A percentile compares a stretch with the other conserved stretches of the same genome.
Conservation (phyloP, 2,329 filamentous ascomycete genomes). For the Xenoacremonium recifei region DNA sequence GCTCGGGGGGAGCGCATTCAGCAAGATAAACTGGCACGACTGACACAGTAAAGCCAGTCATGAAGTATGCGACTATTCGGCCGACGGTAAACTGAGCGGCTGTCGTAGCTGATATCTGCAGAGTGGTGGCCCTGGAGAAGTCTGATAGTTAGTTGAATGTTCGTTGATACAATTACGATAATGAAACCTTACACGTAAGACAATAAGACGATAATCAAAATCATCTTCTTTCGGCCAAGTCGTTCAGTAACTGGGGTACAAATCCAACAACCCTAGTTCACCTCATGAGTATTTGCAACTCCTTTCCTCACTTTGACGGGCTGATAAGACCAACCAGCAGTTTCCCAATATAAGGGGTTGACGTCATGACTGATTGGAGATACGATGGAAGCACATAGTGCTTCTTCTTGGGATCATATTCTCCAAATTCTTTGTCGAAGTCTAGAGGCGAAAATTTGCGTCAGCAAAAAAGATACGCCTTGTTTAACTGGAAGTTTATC, state of each 20-base stretch:
- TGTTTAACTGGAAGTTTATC: too few relatives aligned
- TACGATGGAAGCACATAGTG: constrained; percentile 17
- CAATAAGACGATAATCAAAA: too few relatives aligned
- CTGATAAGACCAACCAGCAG: constrained; percentile 16
- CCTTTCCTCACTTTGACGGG: too few relatives aligned
- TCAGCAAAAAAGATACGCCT: not conserved
- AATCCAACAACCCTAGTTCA: too few relatives aligned
- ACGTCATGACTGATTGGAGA: constrained; percentile 25
- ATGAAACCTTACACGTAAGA: too few relatives aligned
- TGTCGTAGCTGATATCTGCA: constrained; percentile 27
- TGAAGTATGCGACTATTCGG: constrained; percentile 27
- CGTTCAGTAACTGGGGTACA: too few relatives aligned
- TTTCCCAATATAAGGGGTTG: constrained; percentile 25
- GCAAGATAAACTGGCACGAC: constrained; percentile 31
- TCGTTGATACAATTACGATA: too few relatives aligned
- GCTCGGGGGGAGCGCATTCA: constrained; percentile 22
- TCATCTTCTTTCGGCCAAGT: too few relatives aligned
- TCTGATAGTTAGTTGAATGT: too few relatives aligned
- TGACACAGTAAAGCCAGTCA: constrained; percentile 31
- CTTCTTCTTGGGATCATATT: constrained; percentile 11
- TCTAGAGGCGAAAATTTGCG: constrained; percentile 1
- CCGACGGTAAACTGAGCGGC: constrained; percentile 30
- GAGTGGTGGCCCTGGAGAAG: too few relatives aligned
- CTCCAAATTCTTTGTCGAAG: constrained; percentile 22
- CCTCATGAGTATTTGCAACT: too few relatives aligned